Evolutionary conservation across 306 rosid genomes (phyloP).

Genomic region (Prunus dulcis): DNA sequence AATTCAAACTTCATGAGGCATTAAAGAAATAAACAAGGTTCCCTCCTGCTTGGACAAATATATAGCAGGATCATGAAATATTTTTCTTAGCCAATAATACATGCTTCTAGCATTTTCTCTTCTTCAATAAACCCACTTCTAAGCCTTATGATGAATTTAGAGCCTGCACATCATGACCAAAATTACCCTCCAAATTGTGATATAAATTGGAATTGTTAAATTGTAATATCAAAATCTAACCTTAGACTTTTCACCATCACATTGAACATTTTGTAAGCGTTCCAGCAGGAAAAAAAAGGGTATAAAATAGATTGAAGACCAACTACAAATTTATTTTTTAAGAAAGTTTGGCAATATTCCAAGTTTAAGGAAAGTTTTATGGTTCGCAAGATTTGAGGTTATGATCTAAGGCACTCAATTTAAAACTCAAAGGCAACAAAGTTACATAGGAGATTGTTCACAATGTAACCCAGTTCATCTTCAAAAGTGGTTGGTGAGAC

Average conservation of each 20-base stretch:
- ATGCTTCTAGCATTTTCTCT: neutral
- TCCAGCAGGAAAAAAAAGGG: neutral
- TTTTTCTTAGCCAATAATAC: neutral
- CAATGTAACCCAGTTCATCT: constrained; percentile 5
- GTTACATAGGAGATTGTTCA: neutral
- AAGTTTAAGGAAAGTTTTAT: neutral
- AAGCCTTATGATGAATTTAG: neutral
- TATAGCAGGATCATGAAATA: neutral
- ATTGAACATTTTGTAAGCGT: neutral
- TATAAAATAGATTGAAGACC: neutral
- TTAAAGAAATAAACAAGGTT: neutral
- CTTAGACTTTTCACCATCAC: neutral
- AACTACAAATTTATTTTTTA: neutral
- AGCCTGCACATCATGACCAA: neutral
- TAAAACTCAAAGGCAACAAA: neutral
- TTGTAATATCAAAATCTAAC: neutral
- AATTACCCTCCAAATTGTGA: neutral
- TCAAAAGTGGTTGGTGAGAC: neutral
- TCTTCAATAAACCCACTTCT: neutral
- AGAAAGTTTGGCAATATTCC: neutral
- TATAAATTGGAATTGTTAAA: neutral
- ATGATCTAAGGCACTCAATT: neutral
- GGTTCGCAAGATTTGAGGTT: neutral
- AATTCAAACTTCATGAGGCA: neutral
- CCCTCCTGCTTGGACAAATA: neutral